Percentiles rank a stretch among this genome's conserved stretches.
Evolutionary conservation across 140 eudicot species (phyloP).

Genomic region (Flaveria floridana): DNA sequence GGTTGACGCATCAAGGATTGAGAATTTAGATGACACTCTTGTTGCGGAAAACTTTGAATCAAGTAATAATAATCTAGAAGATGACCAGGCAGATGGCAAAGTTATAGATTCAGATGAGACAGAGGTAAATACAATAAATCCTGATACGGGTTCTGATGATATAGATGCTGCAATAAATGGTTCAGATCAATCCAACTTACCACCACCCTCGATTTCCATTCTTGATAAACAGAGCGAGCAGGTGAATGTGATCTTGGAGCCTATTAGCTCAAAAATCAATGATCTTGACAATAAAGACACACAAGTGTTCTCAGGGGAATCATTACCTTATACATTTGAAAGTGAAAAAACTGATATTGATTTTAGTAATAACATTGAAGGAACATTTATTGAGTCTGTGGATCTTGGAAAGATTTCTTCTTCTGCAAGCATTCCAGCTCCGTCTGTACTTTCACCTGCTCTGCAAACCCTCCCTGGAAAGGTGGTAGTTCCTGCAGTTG

Average conservation of each 20-base stretch:
- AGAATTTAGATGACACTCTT: conserved; percentile 33
- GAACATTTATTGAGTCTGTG: conserved; percentile 44
- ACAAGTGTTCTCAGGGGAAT: conserved; percentile 16
- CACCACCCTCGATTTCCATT: conserved; percentile 25
- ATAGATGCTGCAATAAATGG: conserved; percentile 33
- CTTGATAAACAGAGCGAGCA: conserved; percentile 34
- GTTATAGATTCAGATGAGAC: conserved; percentile 24
- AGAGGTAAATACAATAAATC: conserved; percentile 29
- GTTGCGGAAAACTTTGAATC: conserved; percentile 35
- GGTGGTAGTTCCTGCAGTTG: conserved; percentile 83
- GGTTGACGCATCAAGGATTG: conserved; percentile 37
- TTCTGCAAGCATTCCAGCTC: conserved; percentile 85
- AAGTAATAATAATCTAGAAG: conserved; percentile 28
- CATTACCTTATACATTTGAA: conserved; percentile 39
- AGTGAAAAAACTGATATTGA: conserved; percentile 38
- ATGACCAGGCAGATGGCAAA: conserved; percentile 21
- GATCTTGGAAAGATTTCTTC: conserved; percentile 46
- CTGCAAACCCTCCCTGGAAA: conserved; percentile 67
- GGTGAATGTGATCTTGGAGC: conserved; percentile 35
- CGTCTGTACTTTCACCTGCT: conserved; percentile 77
- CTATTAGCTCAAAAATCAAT: conserved; percentile 30
- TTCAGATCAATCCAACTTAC: conserved; percentile 30
- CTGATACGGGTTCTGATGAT: conserved; percentile 36
- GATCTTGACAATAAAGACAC: conserved; percentile 32
- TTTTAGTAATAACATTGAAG: conserved; percentile 33